Percentiles rank a stretch among this genome's conserved stretches.
These are phyloP conservation scores for Asparagopsis taxiformis DNA, from an alignment of 31 red algal species.

Conservation along the genomic window DNA sequence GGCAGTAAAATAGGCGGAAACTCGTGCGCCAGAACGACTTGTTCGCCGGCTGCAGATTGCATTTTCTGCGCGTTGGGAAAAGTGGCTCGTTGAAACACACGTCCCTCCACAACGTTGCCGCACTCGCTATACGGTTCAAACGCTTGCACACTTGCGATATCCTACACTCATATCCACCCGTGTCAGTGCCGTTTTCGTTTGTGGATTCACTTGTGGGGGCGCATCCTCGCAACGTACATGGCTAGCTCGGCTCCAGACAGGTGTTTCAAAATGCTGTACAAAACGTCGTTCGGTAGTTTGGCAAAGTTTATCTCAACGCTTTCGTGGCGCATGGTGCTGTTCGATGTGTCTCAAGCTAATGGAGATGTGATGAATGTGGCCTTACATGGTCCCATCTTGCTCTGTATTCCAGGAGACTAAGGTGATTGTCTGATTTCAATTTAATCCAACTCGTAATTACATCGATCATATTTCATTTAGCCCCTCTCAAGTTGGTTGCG, in stretches of 20 bases:
- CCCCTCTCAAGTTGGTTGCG: too few species aligned
- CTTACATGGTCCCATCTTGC: too few species aligned
- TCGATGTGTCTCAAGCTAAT: background rate
- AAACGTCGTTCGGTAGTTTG: slow-evolving; percentile 26
- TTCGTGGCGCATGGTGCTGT: background rate
- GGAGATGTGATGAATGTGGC: background rate
- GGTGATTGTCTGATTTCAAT: too few species aligned
- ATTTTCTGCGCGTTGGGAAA: slow-evolving; percentile 5
- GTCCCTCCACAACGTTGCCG: slow-evolving; percentile 24
- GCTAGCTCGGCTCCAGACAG: slow-evolving; percentile 36
- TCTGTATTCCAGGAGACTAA: too few species aligned
- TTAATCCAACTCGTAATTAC: too few species aligned
- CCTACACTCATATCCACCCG: background rate
- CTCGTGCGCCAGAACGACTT: slow-evolving; percentile 40
- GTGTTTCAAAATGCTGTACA: slow-evolving; percentile 13
- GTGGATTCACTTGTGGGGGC: background rate
- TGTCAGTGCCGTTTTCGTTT: background rate
- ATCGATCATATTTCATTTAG: too few species aligned
- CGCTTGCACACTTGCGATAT: slow-evolving; percentile 51
- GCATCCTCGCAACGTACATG: slow-evolving; percentile 17
- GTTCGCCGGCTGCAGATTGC: slow-evolving; percentile 1
- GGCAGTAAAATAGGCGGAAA: slow-evolving; percentile 49
- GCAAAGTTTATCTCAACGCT: background rate
- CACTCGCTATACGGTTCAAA: slow-evolving; percentile 1
- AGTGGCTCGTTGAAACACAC: slow-evolving; percentile 26